Evolutionary conservation across 805 yeast genomes (phyloP).

Genomic region (Candida awuae): DNA sequence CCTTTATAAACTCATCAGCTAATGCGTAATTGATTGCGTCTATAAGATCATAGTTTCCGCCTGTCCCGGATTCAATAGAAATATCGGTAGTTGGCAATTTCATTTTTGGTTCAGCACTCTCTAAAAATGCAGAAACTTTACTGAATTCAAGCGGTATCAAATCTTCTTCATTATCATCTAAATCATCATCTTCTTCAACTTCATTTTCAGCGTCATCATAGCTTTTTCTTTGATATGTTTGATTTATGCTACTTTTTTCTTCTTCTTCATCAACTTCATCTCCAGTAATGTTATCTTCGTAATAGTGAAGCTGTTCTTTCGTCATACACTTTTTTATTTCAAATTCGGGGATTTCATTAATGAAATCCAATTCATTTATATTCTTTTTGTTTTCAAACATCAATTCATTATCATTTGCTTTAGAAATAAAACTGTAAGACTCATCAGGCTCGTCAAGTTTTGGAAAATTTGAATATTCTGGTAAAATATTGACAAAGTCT

Average conservation of each 20-base stretch:
- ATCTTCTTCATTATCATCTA: not conserved
- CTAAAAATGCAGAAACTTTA: constrained; percentile 4
- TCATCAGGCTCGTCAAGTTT: not conserved
- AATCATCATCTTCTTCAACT: constrained; percentile 1
- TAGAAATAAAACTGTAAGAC: not conserved
- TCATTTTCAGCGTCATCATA: constrained; percentile 1
- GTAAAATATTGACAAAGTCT: constrained; percentile 3
- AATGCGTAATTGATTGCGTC: constrained; percentile 13
- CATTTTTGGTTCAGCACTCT: not conserved
- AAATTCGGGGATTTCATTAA: not conserved
- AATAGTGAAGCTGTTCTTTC: no score
- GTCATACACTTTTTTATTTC: not conserved
- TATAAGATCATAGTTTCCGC: constrained; percentile 7
- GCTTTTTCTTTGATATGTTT: no score
- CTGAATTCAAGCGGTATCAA: constrained; percentile 5
- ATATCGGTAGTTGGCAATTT: constrained; percentile 1
- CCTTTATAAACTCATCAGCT: constrained; percentile 8
- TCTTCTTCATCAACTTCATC: constrained; percentile 1
- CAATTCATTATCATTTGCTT: not conserved
- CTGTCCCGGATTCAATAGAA: constrained; percentile 2
- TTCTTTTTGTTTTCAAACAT: not conserved
- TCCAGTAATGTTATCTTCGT: not conserved
- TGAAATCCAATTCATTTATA: not conserved
- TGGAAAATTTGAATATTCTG: not conserved
- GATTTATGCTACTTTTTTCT: constrained; percentile 6